Evolutionary conservation across 176 grass and related monocot genomes (phyloP).

Genomic region (Zea mays): DNA sequence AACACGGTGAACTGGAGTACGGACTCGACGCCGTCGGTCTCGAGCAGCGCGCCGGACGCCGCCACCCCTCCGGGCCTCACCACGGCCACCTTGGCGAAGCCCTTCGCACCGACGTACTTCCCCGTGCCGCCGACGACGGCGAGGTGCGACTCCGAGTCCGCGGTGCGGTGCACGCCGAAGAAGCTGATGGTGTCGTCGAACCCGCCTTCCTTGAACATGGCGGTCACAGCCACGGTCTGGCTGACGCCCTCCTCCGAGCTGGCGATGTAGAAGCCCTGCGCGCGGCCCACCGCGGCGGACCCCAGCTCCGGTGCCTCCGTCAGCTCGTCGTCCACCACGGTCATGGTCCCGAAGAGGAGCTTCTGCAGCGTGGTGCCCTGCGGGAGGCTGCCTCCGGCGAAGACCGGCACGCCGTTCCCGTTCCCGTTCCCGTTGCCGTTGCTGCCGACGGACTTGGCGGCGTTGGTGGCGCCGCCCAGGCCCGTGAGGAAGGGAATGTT

Average conservation of each 20-base stretch:
- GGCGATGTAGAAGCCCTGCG: constrained; percentile 67
- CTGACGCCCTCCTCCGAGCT: constrained; percentile 66
- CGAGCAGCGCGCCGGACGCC: constrained; percentile 46
- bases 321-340: constrained; percentile 75
- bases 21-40: constrained; percentile 72
- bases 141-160: constrained; percentile 65
- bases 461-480: constrained; percentile 62
- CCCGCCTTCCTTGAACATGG: constrained; percentile 59
- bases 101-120: constrained; percentile 51
- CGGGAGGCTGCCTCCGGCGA: constrained; percentile 59
- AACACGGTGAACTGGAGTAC: constrained; percentile 59
- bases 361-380: constrained; percentile 61
- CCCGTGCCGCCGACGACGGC: constrained; percentile 61
- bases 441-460: constrained; percentile 28
- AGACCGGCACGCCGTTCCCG: constrained; percentile 44
- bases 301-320: constrained; percentile 57
- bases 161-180: constrained; percentile 70
- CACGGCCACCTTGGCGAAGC: constrained; percentile 61
- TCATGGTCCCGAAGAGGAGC: constrained; percentile 67
- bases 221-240: constrained; percentile 63
- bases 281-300: constrained; percentile 45
- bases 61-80: constrained; percentile 46
- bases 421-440: constrained; percentile 22
- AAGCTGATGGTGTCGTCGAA: constrained; percentile 67
- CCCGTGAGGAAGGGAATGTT: constrained; percentile 76